phyloP scores from a whole-genome alignment of 495 filamentous ascomycete species.

The Friedmanniomyces simplex region DNA sequence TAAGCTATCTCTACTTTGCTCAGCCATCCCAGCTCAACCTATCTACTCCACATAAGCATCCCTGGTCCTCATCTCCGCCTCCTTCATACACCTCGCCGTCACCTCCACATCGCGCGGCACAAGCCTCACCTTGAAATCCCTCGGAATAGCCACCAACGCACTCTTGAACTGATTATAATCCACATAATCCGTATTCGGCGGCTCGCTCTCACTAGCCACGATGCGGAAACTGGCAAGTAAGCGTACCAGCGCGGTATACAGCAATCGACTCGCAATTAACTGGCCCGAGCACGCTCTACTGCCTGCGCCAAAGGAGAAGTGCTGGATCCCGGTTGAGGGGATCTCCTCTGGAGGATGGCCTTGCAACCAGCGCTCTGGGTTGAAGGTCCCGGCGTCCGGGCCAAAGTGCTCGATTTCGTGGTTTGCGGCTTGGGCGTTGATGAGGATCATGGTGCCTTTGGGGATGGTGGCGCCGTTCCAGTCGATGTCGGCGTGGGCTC shows the following conservation, averaged over 20 bases:
- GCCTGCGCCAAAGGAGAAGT: slow-evolving; percentile 46
- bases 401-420: slow-evolving; percentile 46
- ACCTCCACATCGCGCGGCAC: slow-evolving; percentile 34
- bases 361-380: slow-evolving; percentile 45
- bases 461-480: slow-evolving; percentile 49
- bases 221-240: slow-evolving; percentile 42
- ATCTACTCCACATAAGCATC: slow-evolving; percentile 1
- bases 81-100: slow-evolving; percentile 10
- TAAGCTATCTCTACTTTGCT: too few species aligned
- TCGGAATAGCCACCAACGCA: slow-evolving; percentile 45
- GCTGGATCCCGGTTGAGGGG: slow-evolving; percentile 31
- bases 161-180: slow-evolving; percentile 49
- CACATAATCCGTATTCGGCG: slow-evolving; percentile 47
- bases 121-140: slow-evolving; percentile 43
- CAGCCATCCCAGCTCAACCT: too few species aligned
- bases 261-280: slow-evolving; percentile 40
- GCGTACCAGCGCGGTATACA: slow-evolving; percentile 42
- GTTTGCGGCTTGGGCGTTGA: slow-evolving; percentile 49
- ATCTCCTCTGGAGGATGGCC: slow-evolving; percentile 31
- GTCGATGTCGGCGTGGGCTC: slow-evolving; percentile 41
- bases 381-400: slow-evolving; percentile 37
- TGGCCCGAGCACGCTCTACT: slow-evolving; percentile 44
- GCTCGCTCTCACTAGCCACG: slow-evolving; percentile 37
- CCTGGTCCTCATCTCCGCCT: slow-evolving; percentile 18
- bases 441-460: slow-evolving; percentile 44